Conservation (phyloP, 331 rosid genomes). For the Rosa hybrid region DNA sequence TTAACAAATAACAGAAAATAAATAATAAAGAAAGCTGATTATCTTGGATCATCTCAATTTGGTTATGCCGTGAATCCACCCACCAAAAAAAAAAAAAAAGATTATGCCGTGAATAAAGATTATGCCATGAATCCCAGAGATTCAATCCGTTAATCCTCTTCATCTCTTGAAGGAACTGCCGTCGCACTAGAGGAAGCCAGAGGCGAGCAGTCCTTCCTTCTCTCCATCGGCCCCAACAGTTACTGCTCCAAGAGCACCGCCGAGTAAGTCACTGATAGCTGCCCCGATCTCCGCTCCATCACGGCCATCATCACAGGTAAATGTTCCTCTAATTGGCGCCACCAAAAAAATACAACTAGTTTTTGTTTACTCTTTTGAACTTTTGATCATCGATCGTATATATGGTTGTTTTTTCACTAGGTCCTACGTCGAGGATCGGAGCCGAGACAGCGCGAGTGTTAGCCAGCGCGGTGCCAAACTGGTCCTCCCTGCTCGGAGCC, state of each 20-base stretch:
- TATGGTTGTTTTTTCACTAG: constrained; percentile 25
- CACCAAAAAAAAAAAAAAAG: too few species aligned
- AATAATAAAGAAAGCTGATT: too few species aligned
- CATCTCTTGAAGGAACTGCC: too few species aligned
- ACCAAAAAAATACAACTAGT: background rate
- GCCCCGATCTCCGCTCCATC: constrained; percentile 52
- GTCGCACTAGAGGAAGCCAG: too few species aligned
- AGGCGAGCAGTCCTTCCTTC: too few species aligned
- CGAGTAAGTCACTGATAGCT: constrained; percentile 54
- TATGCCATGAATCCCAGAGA: too few species aligned
- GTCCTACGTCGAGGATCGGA: constrained; percentile 94
- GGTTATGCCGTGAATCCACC: too few species aligned
- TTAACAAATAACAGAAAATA: too few species aligned
- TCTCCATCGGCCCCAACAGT: constrained; percentile 57
- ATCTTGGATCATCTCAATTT: too few species aligned
- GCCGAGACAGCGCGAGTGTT: constrained; percentile 83
- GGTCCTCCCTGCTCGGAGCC: constrained; percentile 69
- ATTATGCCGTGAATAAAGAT: too few species aligned
- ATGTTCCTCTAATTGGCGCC: background rate
- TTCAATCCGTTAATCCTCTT: too few species aligned
- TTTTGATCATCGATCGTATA: background rate
- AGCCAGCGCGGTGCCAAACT: constrained; percentile 78
- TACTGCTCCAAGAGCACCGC: constrained; percentile 83
- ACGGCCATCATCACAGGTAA: constrained; percentile 87
- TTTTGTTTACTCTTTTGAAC: background rate